phyloP scores from a whole-genome alignment of 164 flowering plant species.

The Warburgia ugandensis region DNA sequence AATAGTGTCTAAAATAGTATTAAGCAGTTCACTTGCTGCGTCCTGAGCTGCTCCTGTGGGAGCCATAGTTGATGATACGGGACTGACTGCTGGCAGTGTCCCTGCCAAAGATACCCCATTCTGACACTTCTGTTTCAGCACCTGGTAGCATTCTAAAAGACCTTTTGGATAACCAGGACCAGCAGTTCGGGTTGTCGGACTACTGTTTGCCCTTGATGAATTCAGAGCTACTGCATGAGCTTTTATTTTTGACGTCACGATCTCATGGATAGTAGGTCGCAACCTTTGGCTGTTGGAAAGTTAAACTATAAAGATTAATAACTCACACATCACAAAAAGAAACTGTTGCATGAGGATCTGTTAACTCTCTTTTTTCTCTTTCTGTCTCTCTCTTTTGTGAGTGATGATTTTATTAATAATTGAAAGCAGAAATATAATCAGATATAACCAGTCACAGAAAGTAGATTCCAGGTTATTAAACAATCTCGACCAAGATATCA shows the following conservation, averaged over 20 bases:
- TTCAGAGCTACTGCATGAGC: conserved; percentile 45
- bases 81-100: conserved; percentile 72
- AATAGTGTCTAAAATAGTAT: conserved; percentile 66
- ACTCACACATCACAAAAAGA: conserved; percentile 5
- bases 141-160: conserved; percentile 50
- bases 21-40: conserved; percentile 81
- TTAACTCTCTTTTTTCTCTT: too few species aligned
- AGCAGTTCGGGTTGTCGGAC: conserved; percentile 32
- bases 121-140: conserved; percentile 63
- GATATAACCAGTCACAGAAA: too few species aligned
- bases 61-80: conserved; percentile 89
- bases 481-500: too few species aligned
- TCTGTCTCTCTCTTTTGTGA: too few species aligned
- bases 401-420: too few species aligned
- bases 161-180: conserved; percentile 46
- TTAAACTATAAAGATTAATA: not conserved
- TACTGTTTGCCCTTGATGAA: conserved; percentile 43
- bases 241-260: conserved; percentile 82
- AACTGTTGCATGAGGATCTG: too few species aligned
- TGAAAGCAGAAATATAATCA: too few species aligned
- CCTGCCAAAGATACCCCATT: conserved; percentile 60
- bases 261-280: conserved; percentile 89
- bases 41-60: conserved; percentile 84
- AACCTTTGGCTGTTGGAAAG: conserved; percentile 66
- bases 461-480: too few species aligned